A percentile compares a stretch with the other conserved stretches of the same genome.
Evolutionary conservation across 202 grass and related monocot genomes (phyloP).

Genomic region (Schoenoplectus triqueter): DNA sequence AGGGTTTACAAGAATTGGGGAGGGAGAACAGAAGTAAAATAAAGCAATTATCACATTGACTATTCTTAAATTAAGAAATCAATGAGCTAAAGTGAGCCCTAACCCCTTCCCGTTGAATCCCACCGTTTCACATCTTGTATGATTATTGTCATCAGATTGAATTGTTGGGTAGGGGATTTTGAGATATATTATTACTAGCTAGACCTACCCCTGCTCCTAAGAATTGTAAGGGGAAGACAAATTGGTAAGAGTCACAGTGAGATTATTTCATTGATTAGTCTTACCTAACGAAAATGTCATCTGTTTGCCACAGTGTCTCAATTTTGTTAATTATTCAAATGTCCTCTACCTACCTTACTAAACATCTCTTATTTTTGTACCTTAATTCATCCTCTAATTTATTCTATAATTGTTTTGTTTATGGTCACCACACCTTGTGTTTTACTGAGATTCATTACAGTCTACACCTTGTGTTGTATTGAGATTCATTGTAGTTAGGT

Average conservation of each 20-base stretch:
- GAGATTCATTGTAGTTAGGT: not conserved
- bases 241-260: not conserved
- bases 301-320: not conserved
- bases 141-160: not conserved
- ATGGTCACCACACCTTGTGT: not conserved
- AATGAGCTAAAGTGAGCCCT: no score
- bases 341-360: no score
- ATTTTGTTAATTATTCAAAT: not conserved
- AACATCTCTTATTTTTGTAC: no score
- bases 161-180: not conserved
- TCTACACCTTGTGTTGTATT: not conserved
- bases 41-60: no score
- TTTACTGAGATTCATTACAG: not conserved
- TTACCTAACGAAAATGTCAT: not conserved
- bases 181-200: not conserved
- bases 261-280: not conserved
- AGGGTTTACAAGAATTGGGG: no score
- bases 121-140: not conserved
- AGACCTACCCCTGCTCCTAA: no score
- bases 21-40: no score
- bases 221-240: not conserved
- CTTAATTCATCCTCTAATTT: not conserved
- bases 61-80: no score
- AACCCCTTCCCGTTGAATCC: no score
- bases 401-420: not conserved